Base-by-base conservation (phyloP, 345 rosid genomes). In the Eucalyptus sideroxylon region DNA sequence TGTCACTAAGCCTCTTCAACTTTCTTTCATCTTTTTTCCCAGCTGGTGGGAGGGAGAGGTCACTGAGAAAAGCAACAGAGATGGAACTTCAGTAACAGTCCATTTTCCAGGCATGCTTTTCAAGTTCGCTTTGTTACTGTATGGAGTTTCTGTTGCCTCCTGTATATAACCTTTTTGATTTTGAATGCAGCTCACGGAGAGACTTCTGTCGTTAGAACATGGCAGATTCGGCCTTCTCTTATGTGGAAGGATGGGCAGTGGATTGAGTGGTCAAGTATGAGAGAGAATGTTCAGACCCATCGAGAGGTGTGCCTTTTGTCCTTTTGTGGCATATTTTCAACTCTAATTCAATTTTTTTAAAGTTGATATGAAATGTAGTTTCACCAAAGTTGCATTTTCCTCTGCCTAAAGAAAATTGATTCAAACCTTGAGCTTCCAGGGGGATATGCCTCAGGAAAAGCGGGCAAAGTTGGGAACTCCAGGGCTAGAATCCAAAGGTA, bases 11-110 rank as follows among this genome's bases (percentile, higher is more conserved):
- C 42, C n/a, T 37, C 47, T 87, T 60, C 47, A 40, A 55, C 34
- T 60, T 87, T 87, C 88, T 51, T 37, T 86, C 40, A 53, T 51
- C 47, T 37, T 34, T 51, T 90, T 88, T 87, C 88, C 89, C 94
- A 98, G 99, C 92, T 98, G 99, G 99, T 91, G 95, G 97, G 99
- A 98, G 93, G 99, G 99, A 90, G 94, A 96, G 88, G 91, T 98
- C 87, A 93, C 94, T 59, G 99, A 96, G 91, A 96, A 94, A 94
- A 94, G 89, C 95, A 94, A 96, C 94, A 97, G 93, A 83, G 98
- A 98, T 91, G 98, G 94, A 88, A 93, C 94, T 67, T 89, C 93
- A 47, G 90, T 95, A 34, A 95, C 97, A 59, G 94, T 98, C 59
- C 94, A 92, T 91, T 96, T 98, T 91, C 99, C 98, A 87, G 99